Conservation (phyloP, 78 protist genomes). For the Polysphondylium violaceum region DNA sequence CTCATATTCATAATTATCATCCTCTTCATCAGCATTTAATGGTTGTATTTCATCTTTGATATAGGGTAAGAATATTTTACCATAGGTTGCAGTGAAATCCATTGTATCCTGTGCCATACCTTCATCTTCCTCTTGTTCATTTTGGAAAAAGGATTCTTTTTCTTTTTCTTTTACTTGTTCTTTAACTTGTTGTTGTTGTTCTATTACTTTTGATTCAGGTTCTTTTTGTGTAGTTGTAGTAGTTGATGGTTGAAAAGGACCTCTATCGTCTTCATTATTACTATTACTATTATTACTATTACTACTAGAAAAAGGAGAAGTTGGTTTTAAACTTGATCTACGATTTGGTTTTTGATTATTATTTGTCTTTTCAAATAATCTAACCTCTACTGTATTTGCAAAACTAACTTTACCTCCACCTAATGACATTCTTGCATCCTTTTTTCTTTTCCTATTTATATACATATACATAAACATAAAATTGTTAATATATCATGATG, state of each 20-base stretch:
- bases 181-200: background rate
- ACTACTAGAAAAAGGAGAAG: background rate
- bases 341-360: background rate
- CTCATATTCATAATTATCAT: background rate
- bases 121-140: background rate
- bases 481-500: background rate
- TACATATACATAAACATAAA: background rate
- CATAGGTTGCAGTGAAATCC: slow-evolving; percentile 63
- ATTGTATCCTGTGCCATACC: slow-evolving; percentile 28
- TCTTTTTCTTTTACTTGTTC: background rate
- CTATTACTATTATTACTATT: background rate
- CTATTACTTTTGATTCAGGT: background rate
- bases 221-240: background rate
- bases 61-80: slow-evolving; percentile 58
- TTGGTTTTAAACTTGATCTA: slow-evolving; percentile 8
- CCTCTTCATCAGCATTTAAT: background rate
- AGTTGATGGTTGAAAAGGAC: background rate
- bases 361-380: slow-evolving; percentile 56
- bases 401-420: slow-evolving; percentile 72
- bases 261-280: background rate
- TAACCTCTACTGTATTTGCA: slow-evolving; percentile 66
- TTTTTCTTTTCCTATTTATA: slow-evolving; percentile 33
- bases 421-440: slow-evolving; percentile 21
- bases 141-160: background rate
- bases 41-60: slow-evolving; percentile 57